A percentile compares a stretch with the other conserved stretches of the same genome.
Conservation (phyloP, 2,329 filamentous ascomycete genomes). For the Colletotrichum incanum region DNA sequence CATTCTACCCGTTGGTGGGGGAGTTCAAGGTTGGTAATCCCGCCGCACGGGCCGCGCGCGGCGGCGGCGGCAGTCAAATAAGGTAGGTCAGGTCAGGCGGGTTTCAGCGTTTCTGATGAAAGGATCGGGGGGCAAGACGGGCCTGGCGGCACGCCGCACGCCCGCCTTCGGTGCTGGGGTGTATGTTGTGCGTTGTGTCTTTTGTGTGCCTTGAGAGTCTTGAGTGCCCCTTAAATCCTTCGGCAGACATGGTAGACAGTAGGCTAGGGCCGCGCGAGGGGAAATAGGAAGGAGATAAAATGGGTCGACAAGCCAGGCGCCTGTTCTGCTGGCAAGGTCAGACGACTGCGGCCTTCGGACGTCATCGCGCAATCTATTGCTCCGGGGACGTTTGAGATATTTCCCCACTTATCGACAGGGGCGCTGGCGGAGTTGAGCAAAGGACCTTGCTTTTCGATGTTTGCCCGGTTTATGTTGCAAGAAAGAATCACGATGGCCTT, state of each 20-base stretch:
- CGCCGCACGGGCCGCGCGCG: not conserved
- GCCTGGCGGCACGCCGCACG: not conserved
- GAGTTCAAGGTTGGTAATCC: slow-evolving; percentile 1
- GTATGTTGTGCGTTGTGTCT: not conserved
- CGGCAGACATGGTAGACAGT: slow-evolving; percentile 20
- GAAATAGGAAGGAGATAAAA: slow-evolving; percentile 35
- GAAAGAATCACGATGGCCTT: not conserved
- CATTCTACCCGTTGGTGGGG: not conserved
- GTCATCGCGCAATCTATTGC: slow-evolving; percentile 5
- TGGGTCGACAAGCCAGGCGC: not conserved
- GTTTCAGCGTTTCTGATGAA: not conserved
- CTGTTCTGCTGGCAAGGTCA: not conserved
- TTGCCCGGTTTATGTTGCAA: not conserved
- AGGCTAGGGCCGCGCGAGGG: slow-evolving; percentile 6
- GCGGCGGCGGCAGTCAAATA: slow-evolving; percentile 26
- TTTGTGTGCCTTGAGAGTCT: not conserved
- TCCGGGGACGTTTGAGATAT: not conserved
- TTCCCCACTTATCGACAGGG: not conserved
- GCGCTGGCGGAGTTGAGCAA: fast-evolving
- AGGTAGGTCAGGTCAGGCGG: not conserved
- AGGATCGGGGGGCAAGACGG: not conserved
- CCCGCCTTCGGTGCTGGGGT: not conserved
- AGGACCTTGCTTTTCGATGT: not conserved
- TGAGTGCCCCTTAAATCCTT: not conserved
- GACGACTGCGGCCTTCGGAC: not conserved